Evolutionary conservation across 2,329 filamentous ascomycete genomes (phyloP).

Genomic region (Hymenoscyphus scutula): DNA sequence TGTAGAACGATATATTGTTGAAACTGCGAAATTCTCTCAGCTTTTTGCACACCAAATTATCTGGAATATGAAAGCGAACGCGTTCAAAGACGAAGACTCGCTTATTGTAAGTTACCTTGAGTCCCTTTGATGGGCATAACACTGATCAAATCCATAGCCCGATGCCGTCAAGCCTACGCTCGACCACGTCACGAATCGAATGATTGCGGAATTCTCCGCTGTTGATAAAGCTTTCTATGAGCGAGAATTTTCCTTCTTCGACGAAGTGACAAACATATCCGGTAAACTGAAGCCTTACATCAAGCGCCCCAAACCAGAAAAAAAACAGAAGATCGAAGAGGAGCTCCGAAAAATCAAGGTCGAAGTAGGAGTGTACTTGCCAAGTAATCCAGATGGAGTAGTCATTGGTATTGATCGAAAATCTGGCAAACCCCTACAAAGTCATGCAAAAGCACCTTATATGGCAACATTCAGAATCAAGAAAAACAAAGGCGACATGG

Average conservation of each 20-base stretch:
- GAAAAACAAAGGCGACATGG: conserved; percentile 62
- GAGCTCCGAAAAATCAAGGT: conserved; percentile 96
- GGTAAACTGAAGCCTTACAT: conserved; percentile 94
- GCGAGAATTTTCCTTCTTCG: conserved; percentile 96
- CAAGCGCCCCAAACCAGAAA: conserved; percentile 88
- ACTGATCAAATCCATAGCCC: conserved; percentile 50
- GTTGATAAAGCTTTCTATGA: conserved; percentile 86
- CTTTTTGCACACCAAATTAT: conserved; percentile 99
- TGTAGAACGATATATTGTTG: conserved; percentile 92
- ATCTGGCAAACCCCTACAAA: conserved; percentile 94
- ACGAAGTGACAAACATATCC: conserved; percentile 91
- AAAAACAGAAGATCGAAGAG: conserved; percentile 99
- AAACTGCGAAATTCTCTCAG: conserved; percentile 97
- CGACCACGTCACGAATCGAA: conserved; percentile 81
- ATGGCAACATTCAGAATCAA: conserved; percentile 99
- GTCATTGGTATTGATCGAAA: conserved; percentile 98
- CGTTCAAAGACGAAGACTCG: conserved; percentile 94
- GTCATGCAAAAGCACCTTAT: conserved; percentile 96
- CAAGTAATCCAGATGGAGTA: conserved; percentile 93
- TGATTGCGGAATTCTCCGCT: conserved; percentile 77
- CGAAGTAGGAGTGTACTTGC: conserved; percentile 94
- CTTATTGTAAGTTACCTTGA: conserved; percentile 59
- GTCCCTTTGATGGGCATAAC: conserved; percentile 8
- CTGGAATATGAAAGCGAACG: conserved; percentile 99
- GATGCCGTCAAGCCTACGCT: conserved; percentile 91